Percentiles rank a stretch among this genome's conserved stretches.
Evolutionary conservation across 768 basidiomycete genomes (phyloP).

Genomic region (Russula griseocarnosa): DNA sequence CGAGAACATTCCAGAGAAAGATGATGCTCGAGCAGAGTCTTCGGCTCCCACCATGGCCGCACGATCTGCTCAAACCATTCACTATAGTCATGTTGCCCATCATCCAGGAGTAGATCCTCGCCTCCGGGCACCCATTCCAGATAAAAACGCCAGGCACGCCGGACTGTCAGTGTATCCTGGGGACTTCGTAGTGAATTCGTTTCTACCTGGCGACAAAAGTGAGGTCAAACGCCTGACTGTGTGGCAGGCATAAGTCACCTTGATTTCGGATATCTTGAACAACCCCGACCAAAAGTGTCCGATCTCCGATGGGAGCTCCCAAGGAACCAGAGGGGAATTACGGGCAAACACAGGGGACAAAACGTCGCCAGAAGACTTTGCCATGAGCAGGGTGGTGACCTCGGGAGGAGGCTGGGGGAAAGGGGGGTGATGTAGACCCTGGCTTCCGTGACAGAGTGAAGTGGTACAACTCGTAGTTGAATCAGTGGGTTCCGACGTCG

Average conservation of each 20-base stretch:
- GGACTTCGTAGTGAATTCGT: not conserved
- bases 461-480: not conserved
- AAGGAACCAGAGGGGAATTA: slow-evolving; percentile 25
- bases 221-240: slow-evolving; percentile 4
- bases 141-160: slow-evolving; percentile 18
- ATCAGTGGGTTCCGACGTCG: not conserved
- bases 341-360: slow-evolving; percentile 22
- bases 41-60: slow-evolving; percentile 27
- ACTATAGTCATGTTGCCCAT: slow-evolving; percentile 1
- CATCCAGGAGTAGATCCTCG: slow-evolving; percentile 22
- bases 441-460: not conserved
- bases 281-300: slow-evolving; percentile 26
- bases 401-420: slow-evolving; percentile 21
- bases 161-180: not conserved
- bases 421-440: not conserved
- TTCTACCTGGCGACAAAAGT: slow-evolving; percentile 14
- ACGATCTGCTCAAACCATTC: slow-evolving; percentile 10
- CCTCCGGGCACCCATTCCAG: slow-evolving; percentile 27
- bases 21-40: not conserved
- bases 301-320: slow-evolving; percentile 26
- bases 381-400: slow-evolving; percentile 7
- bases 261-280: slow-evolving; percentile 18
- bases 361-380: not conserved
- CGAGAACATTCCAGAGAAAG: not conserved
- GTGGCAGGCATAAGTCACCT: slow-evolving; percentile 18